phyloP scores from a whole-genome alignment of 2,329 filamentous ascomycete genomes.

The Colletotrichum nymphaeae region DNA sequence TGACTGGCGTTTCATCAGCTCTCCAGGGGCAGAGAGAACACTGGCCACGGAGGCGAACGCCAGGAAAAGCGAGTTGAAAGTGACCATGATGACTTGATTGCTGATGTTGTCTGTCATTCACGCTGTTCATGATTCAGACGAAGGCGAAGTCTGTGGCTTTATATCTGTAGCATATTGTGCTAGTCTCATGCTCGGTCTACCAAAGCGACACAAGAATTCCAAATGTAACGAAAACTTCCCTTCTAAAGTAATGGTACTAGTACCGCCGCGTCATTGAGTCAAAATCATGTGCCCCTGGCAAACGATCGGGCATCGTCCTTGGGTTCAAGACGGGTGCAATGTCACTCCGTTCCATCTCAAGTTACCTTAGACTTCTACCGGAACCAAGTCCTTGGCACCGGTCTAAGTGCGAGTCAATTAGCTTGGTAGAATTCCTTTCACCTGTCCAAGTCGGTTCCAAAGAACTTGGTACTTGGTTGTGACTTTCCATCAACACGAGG shows the following conservation, averaged over 20 bases:
- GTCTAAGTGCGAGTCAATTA: neutral
- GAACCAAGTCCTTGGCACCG: neutral
- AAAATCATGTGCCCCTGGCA: neutral
- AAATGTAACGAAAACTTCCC: neutral
- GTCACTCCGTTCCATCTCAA: neutral
- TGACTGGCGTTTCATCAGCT: slow-evolving; percentile 26
- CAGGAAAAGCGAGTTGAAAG: slow-evolving; percentile 11
- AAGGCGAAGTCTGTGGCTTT: neutral
- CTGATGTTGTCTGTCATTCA: neutral
- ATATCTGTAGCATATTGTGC: neutral
- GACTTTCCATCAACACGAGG: no score
- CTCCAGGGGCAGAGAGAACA: slow-evolving; percentile 8
- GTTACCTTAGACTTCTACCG: neutral
- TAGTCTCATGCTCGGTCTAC: neutral
- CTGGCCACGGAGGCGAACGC: neutral
- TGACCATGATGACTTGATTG: slow-evolving; percentile 11
- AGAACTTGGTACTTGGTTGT: neutral
- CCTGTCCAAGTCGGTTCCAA: neutral
- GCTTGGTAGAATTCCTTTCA: neutral
- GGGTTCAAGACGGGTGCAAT: neutral
- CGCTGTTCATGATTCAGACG: neutral
- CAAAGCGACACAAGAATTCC: neutral
- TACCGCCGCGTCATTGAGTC: neutral
- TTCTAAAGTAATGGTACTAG: neutral
- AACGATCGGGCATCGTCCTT: neutral